Evolutionary conservation across 225 moss, liverwort and hornwort genomes (phyloP), one percentile per base, ranked within the genome.

Genomic region (Marchantia polymorpha): DNA sequence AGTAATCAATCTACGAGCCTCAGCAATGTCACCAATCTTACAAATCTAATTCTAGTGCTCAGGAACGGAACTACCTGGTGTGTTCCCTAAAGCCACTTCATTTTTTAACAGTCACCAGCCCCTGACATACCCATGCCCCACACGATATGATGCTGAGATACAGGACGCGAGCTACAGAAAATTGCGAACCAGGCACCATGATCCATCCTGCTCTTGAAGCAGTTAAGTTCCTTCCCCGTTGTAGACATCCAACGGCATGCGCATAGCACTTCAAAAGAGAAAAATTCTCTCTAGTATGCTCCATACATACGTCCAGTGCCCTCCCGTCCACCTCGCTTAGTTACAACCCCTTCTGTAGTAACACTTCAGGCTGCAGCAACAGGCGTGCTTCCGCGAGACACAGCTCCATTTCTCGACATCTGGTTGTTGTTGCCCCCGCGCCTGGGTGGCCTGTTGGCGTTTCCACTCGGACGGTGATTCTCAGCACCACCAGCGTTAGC

Each of bases 361-460:
- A 7, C 69, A 14, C 26, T 55, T 48, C 80, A 82, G 1, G 66
- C 65, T 30, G 85, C 79, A 72, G 79, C 73, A 6, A 80, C 85
- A 19, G 79, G 80, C 0, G 80, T 52, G 51, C 58, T 80, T 53
- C 78, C 86, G 6, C 78, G 77, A 58, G 76, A 81, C 6, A 86
- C 61, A 6, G 78, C 74, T 54, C 83, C 86, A 79, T 83, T 87
- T 64, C 86, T 69, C 1, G 83, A 29, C 17, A 70, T 71, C 47
- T 81, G 83, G 76, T 79, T 71, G 78, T 79, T 71, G 78, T 46
- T 76, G 20, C 69, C 78, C 63, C 86, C 86, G 31, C 86, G 81
- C 55, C 86, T 78, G 11, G 78, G 23, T 26, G 29, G 59, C 16
- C 83, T 81, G 51, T 55, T 83, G 25, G 17, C 78, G 66, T 76